Evolutionary conservation across 2,329 filamentous ascomycete genomes (phyloP).

Genomic region (Aspergillus quadrilineatus): DNA sequence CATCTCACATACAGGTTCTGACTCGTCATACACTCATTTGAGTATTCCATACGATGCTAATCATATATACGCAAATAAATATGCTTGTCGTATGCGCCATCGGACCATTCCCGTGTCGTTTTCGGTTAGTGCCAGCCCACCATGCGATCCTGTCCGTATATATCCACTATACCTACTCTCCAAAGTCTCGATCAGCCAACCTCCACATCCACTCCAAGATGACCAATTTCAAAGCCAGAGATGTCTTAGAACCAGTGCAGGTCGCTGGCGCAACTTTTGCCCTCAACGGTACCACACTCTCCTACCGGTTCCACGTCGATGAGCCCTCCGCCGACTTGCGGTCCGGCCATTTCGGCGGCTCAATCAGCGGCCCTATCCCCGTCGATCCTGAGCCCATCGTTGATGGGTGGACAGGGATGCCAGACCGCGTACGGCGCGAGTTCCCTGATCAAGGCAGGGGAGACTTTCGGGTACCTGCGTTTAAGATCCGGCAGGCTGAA

Average conservation of each 20-base stretch:
- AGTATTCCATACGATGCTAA: too few species aligned
- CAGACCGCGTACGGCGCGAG: slow-evolving; percentile 57
- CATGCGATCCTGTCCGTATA: too few species aligned
- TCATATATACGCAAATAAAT: too few species aligned
- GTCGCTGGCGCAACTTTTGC: slow-evolving; percentile 58
- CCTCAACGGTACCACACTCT: slow-evolving; percentile 56
- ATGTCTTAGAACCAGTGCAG: not conserved
- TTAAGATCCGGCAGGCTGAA: slow-evolving; percentile 59
- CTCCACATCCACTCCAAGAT: too few species aligned
- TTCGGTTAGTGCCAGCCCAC: too few species aligned
- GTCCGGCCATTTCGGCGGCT: slow-evolving; percentile 62
- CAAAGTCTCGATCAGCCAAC: too few species aligned
- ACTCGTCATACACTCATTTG: too few species aligned
- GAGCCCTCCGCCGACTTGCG: slow-evolving; percentile 56
- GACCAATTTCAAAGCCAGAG: too few species aligned
- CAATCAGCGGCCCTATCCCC: slow-evolving; percentile 53
- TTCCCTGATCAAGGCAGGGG: slow-evolving; percentile 65
- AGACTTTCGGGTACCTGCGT: slow-evolving; percentile 62
- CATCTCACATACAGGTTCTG: too few species aligned
- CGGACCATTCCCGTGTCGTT: too few species aligned
- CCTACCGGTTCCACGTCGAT: slow-evolving; percentile 65
- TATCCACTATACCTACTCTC: too few species aligned
- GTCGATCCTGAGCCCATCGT: slow-evolving; percentile 35
- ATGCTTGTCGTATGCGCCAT: too few species aligned
- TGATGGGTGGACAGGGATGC: slow-evolving; percentile 55